These are phyloP conservation scores for Lyophyllum atratum DNA, from an alignment of 768 basidiomycete species.

Conservation along the genomic window DNA sequence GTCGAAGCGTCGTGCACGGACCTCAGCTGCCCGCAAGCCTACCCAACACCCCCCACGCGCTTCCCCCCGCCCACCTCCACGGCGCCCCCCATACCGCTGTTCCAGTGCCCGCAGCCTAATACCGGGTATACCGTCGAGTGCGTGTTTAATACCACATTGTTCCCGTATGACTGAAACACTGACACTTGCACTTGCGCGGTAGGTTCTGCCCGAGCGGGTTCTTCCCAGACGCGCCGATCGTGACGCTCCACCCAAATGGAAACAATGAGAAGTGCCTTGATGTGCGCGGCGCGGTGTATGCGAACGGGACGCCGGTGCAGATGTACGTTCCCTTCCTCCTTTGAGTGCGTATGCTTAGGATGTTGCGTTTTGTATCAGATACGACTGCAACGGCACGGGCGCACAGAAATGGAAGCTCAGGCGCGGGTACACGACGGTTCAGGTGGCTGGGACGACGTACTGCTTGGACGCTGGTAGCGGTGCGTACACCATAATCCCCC, in stretches of 20 bases:
- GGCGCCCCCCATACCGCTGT: neutral
- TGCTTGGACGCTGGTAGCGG: constrained; percentile 37
- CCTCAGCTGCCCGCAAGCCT: neutral
- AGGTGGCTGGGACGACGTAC: constrained; percentile 31
- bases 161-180: neutral
- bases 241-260: neutral
- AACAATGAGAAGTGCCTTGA: neutral
- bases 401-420: constrained; percentile 33
- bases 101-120: neutral
- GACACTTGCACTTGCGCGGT: neutral
- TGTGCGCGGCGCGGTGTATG: neutral
- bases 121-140: neutral
- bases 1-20: neutral
- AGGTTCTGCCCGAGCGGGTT: neutral
- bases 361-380: constrained; percentile 17
- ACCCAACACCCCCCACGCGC: neutral
- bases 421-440: constrained; percentile 27
- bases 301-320: neutral
- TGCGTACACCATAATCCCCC: constrained; percentile 11
- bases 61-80: neutral
- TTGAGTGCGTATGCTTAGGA: neutral
- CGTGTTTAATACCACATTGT: neutral
- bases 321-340: neutral
- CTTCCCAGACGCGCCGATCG: neutral
- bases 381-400: constrained; percentile 32